phyloP scores from a whole-genome alignment of 306 rosid species.

The Fragaria nilgerrensis region DNA sequence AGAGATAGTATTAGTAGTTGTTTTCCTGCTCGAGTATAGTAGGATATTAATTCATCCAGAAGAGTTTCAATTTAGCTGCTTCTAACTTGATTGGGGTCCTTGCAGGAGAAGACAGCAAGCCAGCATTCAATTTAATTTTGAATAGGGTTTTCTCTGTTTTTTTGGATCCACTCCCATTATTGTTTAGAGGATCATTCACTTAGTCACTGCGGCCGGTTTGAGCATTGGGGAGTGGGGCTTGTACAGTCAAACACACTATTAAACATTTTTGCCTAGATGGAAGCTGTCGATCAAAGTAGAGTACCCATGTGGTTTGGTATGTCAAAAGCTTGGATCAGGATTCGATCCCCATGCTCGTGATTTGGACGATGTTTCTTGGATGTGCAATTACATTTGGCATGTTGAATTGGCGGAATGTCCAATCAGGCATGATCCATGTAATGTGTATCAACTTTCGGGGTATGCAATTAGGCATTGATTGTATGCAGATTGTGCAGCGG shows the following conservation, averaged over 20 bases:
- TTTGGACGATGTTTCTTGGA: background rate
- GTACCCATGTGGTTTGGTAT: background rate
- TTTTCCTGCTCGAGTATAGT: conserved; percentile 1
- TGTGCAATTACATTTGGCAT: background rate
- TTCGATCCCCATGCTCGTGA: background rate
- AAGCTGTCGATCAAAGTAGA: conserved; percentile 24
- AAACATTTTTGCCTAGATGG: conserved; percentile 33
- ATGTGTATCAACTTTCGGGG: conserved; percentile 1
- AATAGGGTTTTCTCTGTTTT: conserved; percentile 15
- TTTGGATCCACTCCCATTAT: conserved; percentile 21
- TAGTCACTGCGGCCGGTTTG: conserved; percentile 22
- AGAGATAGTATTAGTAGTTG: background rate
- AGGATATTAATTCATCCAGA: background rate
- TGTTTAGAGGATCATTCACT: conserved; percentile 20
- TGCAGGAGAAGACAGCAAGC: conserved; percentile 61
- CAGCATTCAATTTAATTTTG: conserved; percentile 35
- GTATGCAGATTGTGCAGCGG: background rate
- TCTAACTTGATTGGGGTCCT: conserved; percentile 25
- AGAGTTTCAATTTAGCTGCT: conserved; percentile 4
- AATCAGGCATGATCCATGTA: background rate
- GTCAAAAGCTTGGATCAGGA: conserved; percentile 7
- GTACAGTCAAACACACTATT: conserved; percentile 32
- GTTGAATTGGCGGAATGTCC: background rate
- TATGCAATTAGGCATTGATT: background rate
- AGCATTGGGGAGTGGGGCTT: conserved; percentile 33